Base-by-base conservation (phyloP, 495 filamentous ascomycete species). In the Parathielavia hyrcaniae region DNA sequence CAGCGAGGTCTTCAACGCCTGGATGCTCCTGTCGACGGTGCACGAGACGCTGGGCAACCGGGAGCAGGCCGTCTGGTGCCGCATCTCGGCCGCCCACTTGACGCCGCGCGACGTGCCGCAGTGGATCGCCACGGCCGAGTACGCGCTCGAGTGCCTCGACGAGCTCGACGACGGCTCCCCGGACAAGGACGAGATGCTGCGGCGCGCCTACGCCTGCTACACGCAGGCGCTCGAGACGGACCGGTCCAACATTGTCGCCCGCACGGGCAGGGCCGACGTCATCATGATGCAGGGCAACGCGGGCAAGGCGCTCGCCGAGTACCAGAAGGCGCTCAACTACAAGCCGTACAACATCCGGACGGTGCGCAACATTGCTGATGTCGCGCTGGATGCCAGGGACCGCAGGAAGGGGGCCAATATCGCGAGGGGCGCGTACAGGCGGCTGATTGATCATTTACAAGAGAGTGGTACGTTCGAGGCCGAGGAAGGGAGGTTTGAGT, bases 1-100 rank as follows among this genome's bases (percentile, higher is more conserved):
- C 66, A 87, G 88, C 14, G 91, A 95, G 67, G 88, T 90, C 55
- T 86, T 87, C 60, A 77, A 81, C 20, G 86, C 90, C 30, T 90
- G 92, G 80, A 83, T 81, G 19, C 69, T 92, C 32, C 69, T 93
- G 12, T 86, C 88, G 0, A 82, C 89, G 34, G 83, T 91, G 48
- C 83, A 87, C 64, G 68, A 83, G 40, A 82, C 85, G 55, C 77
- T 84, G 60, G 87, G 86, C 4, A 77, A 89, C 45, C 77, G 80
- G 41, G 79, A 85, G 56, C 83, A 87, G 53, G 82, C 87, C 12
- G 66, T 90, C 35, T 79, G 77, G 20, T 87, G 86, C 57, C 71
- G 87, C 34, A 82, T 87, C 58, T 82, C 79, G 47, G 89, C 89
- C 47, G 87, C 88, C 35, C 84, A 87, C 64, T 80, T 88, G 9